These are phyloP conservation scores for Loxodes magnus DNA, from an alignment of 73 alveolate genomes.

Conservation along the genomic window DNA sequence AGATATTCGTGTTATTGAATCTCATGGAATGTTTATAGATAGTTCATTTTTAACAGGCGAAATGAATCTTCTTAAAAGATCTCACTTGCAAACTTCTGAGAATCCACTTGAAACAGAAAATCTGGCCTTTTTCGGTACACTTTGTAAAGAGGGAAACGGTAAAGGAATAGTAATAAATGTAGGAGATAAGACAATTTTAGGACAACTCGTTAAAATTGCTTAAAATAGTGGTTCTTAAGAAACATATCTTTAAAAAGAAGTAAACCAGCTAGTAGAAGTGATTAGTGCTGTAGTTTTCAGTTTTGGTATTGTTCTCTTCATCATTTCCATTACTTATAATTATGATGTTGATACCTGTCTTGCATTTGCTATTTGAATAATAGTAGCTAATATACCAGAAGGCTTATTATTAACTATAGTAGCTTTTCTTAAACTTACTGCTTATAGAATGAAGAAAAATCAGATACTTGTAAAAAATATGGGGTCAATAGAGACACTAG, in stretches of 20 bases:
- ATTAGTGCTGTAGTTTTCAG: conserved; percentile 33
- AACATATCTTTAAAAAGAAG: conserved; percentile 42
- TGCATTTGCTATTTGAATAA: conserved; percentile 16
- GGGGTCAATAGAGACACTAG: conserved; percentile 68
- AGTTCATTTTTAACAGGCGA: conserved; percentile 65
- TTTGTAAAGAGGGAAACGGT: conserved; percentile 41
- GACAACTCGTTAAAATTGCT: conserved; percentile 41
- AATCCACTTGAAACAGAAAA: conserved; percentile 48
- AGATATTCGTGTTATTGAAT: conserved; percentile 52
- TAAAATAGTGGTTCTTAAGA: conserved; percentile 34
- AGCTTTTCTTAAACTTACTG: conserved; percentile 43
- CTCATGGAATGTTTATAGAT: conserved; percentile 53
- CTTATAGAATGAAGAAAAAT: conserved; percentile 36
- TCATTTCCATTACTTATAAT: conserved; percentile 33
- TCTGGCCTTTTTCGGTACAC: conserved; percentile 55
- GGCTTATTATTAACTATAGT: conserved; percentile 40
- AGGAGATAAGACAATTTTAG: conserved; percentile 44
- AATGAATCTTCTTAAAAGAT: conserved; percentile 34
- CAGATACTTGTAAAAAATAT: conserved; percentile 59
- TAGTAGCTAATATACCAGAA: conserved; percentile 35
- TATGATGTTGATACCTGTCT: conserved; percentile 20
- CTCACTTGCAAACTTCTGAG: conserved; percentile 22
- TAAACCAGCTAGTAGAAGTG: conserved; percentile 37
- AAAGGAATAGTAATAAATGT: conserved; percentile 21
- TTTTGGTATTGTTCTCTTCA: conserved; percentile 44